These are phyloP conservation scores for Corniculantispora saksenae DNA, from an alignment of 2,329 filamentous ascomycete genomes.

Conservation along the genomic window DNA sequence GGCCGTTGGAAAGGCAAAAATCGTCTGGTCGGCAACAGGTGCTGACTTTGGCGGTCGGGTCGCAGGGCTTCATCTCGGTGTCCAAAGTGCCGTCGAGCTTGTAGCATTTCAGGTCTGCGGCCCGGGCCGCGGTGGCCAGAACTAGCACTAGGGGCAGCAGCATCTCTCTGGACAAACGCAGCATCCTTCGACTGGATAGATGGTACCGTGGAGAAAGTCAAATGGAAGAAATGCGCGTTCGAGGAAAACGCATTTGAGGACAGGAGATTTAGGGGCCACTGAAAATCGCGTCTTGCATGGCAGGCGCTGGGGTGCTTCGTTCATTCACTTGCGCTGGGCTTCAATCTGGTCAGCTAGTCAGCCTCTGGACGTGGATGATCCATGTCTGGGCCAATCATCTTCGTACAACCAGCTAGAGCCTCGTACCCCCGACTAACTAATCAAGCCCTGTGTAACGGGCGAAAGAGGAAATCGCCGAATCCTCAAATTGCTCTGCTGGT, in stretches of 20 bases:
- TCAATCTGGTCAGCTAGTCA: background rate
- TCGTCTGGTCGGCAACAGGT: slow-evolving; percentile 9
- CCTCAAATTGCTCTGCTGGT: no score
- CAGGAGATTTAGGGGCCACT: background rate
- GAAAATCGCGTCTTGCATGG: background rate
- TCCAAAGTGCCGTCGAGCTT: background rate
- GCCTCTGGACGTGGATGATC: background rate
- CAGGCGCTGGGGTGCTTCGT: background rate
- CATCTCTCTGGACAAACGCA: background rate
- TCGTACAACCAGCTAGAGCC: no score
- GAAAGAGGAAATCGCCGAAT: slow-evolving; percentile 5
- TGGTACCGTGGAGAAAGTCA: background rate
- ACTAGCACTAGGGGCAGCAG: background rate
- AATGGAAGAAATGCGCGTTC: background rate
- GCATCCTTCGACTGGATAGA: background rate
- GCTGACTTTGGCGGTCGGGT: slow-evolving; percentile 11
- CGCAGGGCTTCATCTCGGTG: slow-evolving; percentile 9
- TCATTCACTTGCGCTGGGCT: background rate
- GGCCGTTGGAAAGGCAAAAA: slow-evolving; percentile 13
- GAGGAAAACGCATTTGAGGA: background rate
- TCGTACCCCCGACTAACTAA: background rate
- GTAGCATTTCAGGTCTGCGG: slow-evolving; percentile 9
- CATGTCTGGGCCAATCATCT: background rate
- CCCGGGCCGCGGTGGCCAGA: background rate
- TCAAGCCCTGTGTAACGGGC: background rate